Base-by-base conservation (phyloP, 495 filamentous ascomycete genomes). In the Paragyromitra xinjiangensis region DNA sequence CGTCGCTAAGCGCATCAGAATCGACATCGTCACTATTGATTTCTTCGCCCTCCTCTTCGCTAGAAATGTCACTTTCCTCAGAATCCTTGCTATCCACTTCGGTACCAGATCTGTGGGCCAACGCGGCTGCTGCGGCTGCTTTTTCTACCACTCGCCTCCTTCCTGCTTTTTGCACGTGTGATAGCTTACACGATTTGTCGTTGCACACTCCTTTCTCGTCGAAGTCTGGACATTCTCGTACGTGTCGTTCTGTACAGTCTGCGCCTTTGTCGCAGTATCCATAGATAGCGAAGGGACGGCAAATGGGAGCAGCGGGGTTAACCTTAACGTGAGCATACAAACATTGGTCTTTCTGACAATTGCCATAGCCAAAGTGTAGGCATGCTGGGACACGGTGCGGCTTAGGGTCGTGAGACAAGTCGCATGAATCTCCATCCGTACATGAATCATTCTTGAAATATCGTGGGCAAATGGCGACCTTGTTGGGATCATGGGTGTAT, bases 191-290 rank as follows among this genome's bases (percentile, higher is more conserved):
- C 44, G 90, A 91, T 84, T 91, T 91, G 82, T 89, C 90, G 80
- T 89, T 91, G 89, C 95, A 99, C 45, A 87, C 85, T 73, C 94
- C 95, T 64, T 88, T 92, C 85, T 97, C 97, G 87, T 92, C 92
- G 86, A 96, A 97, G 83, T 98, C 93, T 58, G 95, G 95, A 82
- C 95, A 99, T 83, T 98, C 95, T 84, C 89, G 86, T 68, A 93
- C 90, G 84, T 99, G 95, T 75, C 93, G 92, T 74, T 97, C 90
- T 71, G 90, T 82, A 82, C 95, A 99, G 55, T 85, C 83, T 53
- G 87, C 87, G 58, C 95, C 95, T 82, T 93, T 92, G 68, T 92
- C 91, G 85, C 95, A 99, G 82, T 95, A 98, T 53, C 95, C 95
- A 79, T 96, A 87, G 19, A 89, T 89, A 22, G 92, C 94, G 85